These are phyloP conservation scores for Penicillium sp. DNA, from an alignment of 2,329 filamentous ascomycete genomes.

Conservation along the genomic window DNA sequence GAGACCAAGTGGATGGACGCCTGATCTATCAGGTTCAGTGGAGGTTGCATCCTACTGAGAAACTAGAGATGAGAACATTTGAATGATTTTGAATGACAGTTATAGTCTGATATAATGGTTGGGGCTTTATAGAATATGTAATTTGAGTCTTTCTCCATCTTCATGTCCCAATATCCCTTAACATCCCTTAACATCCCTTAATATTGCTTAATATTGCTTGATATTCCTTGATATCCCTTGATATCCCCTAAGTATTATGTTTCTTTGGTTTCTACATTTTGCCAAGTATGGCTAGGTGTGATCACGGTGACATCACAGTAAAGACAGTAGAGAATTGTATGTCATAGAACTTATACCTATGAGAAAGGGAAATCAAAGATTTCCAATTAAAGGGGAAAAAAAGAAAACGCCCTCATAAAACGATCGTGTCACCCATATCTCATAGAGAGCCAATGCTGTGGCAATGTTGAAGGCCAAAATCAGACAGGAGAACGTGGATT, in stretches of 20 bases:
- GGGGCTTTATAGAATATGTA: background rate
- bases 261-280: too few relatives aligned
- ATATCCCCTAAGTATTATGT: too few relatives aligned
- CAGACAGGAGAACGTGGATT: slow-evolving; percentile 34
- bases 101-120: background rate
- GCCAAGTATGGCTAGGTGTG: too few relatives aligned
- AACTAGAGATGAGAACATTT: too few relatives aligned
- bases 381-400: background rate
- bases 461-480: background rate
- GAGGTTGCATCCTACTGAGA: slow-evolving; percentile 41
- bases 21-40: slow-evolving; percentile 60
- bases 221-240: too few relatives aligned
- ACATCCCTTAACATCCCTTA: background rate
- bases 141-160: background rate
- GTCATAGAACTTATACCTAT: background rate
- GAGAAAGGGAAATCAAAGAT: background rate
- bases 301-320: slow-evolving; percentile 22
- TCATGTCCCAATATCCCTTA: background rate
- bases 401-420: slow-evolving; percentile 2
- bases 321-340: background rate
- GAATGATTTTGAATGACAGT: background rate
- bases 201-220: background rate
- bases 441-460: background rate
- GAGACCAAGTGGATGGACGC: slow-evolving; percentile 86
- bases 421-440: slow-evolving; percentile 4